Percentiles rank a stretch among this genome's conserved stretches.
These are phyloP conservation scores for Artomyces pyxidatus DNA, from an alignment of 768 basidiomycete genomes.

Conservation along the genomic window DNA sequence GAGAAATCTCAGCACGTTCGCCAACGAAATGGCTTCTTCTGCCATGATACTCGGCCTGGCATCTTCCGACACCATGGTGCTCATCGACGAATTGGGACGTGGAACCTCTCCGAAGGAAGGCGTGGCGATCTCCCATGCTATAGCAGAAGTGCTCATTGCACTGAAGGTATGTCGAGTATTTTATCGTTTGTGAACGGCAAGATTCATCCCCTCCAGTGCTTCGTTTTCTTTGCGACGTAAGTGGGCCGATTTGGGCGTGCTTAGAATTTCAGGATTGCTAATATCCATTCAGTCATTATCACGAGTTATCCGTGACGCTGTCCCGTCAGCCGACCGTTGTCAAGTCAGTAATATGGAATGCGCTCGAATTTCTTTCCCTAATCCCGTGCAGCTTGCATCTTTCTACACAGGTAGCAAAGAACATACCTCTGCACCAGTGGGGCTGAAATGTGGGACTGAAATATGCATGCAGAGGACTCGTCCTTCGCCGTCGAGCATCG, in stretches of 20 bases:
- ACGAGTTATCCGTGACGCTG: slow-evolving; percentile 70
- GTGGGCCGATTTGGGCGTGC: slow-evolving; percentile 11
- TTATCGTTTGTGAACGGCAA: not conserved
- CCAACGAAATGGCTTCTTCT: slow-evolving; percentile 86
- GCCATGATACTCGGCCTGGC: slow-evolving; percentile 88
- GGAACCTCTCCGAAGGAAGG: slow-evolving; percentile 85
- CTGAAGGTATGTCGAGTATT: slow-evolving; percentile 44
- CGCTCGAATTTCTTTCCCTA: not conserved
- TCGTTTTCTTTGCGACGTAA: slow-evolving; percentile 89
- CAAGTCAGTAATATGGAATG: slow-evolving; percentile 42
- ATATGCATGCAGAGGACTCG: slow-evolving; percentile 38
- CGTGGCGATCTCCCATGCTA: slow-evolving; percentile 75
- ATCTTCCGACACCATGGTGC: slow-evolving; percentile 58
- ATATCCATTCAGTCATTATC: slow-evolving; percentile 52
- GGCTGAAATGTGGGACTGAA: not conserved
- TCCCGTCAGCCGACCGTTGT: slow-evolving; percentile 71
- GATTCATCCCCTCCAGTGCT: slow-evolving; percentile 40
- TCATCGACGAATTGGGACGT: slow-evolving; percentile 90
- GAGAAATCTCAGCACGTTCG: slow-evolving; percentile 87
- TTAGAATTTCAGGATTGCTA: not conserved
- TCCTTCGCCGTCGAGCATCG: slow-evolving; percentile 47
- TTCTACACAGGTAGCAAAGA: slow-evolving; percentile 61
- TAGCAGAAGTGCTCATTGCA: slow-evolving; percentile 68
- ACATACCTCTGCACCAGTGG: not conserved
- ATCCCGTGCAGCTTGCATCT: slow-evolving; percentile 59